Evolutionary conservation across 169 alveolate species (phyloP).

Genomic region (Plasmodium billcollinsi): DNA sequence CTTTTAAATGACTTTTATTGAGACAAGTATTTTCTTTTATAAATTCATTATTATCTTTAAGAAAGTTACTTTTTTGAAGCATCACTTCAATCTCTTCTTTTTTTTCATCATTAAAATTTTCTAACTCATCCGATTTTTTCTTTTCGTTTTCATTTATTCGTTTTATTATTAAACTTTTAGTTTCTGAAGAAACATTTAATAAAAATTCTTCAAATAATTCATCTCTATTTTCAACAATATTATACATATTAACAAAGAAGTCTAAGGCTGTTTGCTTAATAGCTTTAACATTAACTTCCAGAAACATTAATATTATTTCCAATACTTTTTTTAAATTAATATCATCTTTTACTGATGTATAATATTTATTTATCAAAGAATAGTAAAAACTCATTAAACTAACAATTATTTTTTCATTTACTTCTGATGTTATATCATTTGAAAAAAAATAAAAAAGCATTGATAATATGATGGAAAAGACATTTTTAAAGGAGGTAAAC

Average conservation of each 20-base stretch:
- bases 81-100: slow-evolving; percentile 25
- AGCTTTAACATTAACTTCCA: slow-evolving; percentile 59
- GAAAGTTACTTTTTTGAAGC: slow-evolving; percentile 18
- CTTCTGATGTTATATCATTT: slow-evolving; percentile 48
- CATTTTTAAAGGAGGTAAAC: slow-evolving; percentile 63
- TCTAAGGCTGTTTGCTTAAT: slow-evolving; percentile 73
- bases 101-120: slow-evolving; percentile 20
- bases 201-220: slow-evolving; percentile 74
- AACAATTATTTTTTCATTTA: slow-evolving; percentile 75
- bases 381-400: slow-evolving; percentile 77
- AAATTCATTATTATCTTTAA: slow-evolving; percentile 30
- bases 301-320: slow-evolving; percentile 64
- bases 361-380: slow-evolving; percentile 67
- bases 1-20: slow-evolving; percentile 27
- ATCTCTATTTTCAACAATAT: slow-evolving; percentile 54
- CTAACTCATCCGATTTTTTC: slow-evolving; percentile 28
- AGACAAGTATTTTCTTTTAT: slow-evolving; percentile 27
- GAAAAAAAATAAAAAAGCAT: slow-evolving; percentile 70
- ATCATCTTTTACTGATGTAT: slow-evolving; percentile 68
- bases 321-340: slow-evolving; percentile 72
- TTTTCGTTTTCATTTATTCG: slow-evolving; percentile 71
- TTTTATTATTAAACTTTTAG: slow-evolving; percentile 64
- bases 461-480: slow-evolving; percentile 67
- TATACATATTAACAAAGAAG: slow-evolving; percentile 70
- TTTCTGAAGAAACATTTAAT: slow-evolving; percentile 58